phyloP scores from a whole-genome alignment of 257 asterid species.

The Eucommia ulmoides region DNA sequence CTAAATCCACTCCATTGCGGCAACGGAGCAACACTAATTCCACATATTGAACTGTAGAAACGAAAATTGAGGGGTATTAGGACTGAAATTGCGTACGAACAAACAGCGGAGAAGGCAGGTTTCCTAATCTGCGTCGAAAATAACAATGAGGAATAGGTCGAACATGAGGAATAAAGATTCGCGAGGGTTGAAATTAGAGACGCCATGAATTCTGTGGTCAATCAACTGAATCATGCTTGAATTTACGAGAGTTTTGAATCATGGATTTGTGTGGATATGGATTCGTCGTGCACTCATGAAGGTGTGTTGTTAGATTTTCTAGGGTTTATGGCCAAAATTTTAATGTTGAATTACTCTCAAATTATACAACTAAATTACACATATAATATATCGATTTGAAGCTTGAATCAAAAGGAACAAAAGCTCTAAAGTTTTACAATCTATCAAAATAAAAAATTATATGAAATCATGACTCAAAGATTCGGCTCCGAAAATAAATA shows the following conservation, averaged over 20 bases:
- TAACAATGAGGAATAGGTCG: too few species aligned
- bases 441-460: too few species aligned
- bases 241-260: neutral
- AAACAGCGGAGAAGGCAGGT: slow-evolving; percentile 13
- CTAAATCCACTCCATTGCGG: slow-evolving; percentile 74
- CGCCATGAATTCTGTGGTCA: slow-evolving; percentile 28
- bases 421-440: too few species aligned
- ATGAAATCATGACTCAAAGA: too few species aligned
- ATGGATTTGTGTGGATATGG: neutral
- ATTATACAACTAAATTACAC: too few species aligned
- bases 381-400: too few species aligned
- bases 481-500: too few species aligned
- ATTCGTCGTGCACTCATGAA: too few species aligned
- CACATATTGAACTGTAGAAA: slow-evolving; percentile 29
- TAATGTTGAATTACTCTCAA: too few species aligned
- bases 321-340: too few species aligned
- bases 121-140: slow-evolving; percentile 16
- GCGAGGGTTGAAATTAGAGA: slow-evolving; percentile 37
- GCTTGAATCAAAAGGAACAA: too few species aligned
- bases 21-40: slow-evolving; percentile 38
- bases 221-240: slow-evolving; percentile 1
- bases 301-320: too few species aligned
- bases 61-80: slow-evolving; percentile 32
- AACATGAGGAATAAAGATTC: slow-evolving; percentile 19
- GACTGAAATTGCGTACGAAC: slow-evolving; percentile 29